Evolutionary conservation across 1,284 basidiomycete species (phyloP).

Genomic region (Trametes pubescens): DNA sequence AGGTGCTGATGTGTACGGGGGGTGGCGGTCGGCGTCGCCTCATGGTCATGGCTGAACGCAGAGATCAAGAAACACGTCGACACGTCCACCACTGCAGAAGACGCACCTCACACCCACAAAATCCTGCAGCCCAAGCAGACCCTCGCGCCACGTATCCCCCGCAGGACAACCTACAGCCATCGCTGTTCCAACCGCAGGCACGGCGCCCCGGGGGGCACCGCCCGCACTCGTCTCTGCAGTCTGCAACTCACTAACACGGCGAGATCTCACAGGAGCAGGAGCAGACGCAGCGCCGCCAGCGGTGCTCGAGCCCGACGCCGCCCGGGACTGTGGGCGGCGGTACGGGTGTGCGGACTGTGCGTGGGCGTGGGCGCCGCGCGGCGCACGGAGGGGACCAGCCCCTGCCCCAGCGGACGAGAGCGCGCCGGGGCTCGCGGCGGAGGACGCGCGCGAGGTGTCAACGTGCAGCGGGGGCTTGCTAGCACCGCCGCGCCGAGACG

Average conservation of each 20-base stretch:
- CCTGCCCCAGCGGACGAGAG: constrained; percentile 35
- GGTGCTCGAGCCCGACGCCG: constrained; percentile 30
- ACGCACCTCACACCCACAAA: constrained; percentile 28
- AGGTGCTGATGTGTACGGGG: constrained; percentile 15
- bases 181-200: constrained; percentile 35
- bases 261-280: constrained; percentile 34
- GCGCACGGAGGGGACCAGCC: constrained; percentile 35
- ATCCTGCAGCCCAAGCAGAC: constrained; percentile 23
- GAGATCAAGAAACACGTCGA: constrained; percentile 22
- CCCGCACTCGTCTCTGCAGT: constrained; percentile 31
- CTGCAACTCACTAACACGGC: constrained; percentile 33
- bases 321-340: constrained; percentile 37
- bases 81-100: neutral
- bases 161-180: constrained; percentile 36
- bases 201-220: constrained; percentile 9
- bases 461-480: constrained; percentile 36
- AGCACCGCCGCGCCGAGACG: constrained; percentile 29
- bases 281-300: constrained; percentile 7
- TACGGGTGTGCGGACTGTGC: constrained; percentile 41
- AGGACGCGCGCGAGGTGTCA: constrained; percentile 32
- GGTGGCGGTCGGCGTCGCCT: constrained; percentile 21
- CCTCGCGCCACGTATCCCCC: constrained; percentile 31
- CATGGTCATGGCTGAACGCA: constrained; percentile 18
- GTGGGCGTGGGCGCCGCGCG: constrained; percentile 31
- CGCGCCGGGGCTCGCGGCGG: constrained; percentile 32